phyloP scores from a whole-genome alignment of 2,329 filamentous ascomycete species.

The Botrytis byssoidea region DNA sequence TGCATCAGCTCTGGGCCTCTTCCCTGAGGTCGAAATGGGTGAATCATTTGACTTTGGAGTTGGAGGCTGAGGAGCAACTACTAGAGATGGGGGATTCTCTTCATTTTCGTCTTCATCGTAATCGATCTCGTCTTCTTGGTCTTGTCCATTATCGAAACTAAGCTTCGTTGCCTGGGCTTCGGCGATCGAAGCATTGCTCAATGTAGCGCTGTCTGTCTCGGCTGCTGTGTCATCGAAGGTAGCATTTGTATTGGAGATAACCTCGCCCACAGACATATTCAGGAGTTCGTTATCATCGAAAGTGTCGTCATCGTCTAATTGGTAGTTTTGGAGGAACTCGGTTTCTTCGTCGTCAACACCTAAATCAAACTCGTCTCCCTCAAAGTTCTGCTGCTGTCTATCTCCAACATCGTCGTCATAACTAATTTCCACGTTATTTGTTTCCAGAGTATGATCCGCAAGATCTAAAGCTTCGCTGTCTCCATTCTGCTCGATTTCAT shows the following conservation, averaged over 20 bases:
- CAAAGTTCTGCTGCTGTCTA: not conserved
- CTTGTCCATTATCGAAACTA: constrained; percentile 32
- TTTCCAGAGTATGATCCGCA: not conserved
- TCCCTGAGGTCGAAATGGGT: constrained; percentile 29
- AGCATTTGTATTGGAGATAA: not conserved
- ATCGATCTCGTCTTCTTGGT: constrained; percentile 36
- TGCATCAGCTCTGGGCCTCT: constrained; percentile 34
- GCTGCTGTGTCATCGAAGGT: constrained; percentile 19
- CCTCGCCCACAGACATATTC: constrained; percentile 2
- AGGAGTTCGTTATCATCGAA: not conserved
- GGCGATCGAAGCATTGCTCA: constrained; percentile 26
- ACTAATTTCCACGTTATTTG: constrained; percentile 11
- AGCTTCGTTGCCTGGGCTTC: constrained; percentile 34
- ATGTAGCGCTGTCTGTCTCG: constrained; percentile 40
- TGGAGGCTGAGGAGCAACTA: constrained; percentile 12
- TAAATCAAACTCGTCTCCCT: constrained; percentile 21
- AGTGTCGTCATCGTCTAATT: not conserved
- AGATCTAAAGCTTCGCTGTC: constrained; percentile 9
- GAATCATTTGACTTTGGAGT: constrained; percentile 16
- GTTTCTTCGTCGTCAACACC: constrained; percentile 23
- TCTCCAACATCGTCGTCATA: constrained; percentile 8
- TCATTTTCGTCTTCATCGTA: constrained; percentile 35
- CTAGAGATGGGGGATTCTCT: constrained; percentile 10
- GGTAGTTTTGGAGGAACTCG: not conserved
- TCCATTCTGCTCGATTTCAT: constrained; percentile 41